Conservation (phyloP, 768 basidiomycete species). For the Hemileccinum rubropunctum region DNA sequence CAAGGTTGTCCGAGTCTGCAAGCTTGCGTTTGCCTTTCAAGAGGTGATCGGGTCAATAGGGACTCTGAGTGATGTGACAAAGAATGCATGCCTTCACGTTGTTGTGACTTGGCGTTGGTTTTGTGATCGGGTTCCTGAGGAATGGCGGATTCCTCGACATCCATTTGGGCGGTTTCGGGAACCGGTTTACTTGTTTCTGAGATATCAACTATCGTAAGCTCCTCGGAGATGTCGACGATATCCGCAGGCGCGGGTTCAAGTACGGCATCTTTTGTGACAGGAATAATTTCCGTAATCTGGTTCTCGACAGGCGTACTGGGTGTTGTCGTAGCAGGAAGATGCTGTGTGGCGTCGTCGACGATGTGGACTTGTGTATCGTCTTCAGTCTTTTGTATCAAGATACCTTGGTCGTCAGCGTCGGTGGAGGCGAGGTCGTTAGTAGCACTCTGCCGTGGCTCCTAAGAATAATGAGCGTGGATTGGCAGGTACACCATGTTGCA, state of each 20-base stretch:
- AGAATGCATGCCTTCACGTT: slow-evolving; percentile 22
- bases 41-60: neutral
- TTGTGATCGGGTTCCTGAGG: slow-evolving; percentile 13
- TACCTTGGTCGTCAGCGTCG: slow-evolving; percentile 4
- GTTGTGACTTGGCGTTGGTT: slow-evolving; percentile 2
- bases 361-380: neutral
- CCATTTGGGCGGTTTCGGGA: slow-evolving; percentile 8
- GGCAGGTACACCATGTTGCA: neutral
- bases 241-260: slow-evolving; percentile 5
- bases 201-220: slow-evolving; percentile 3
- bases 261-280: slow-evolving; percentile 8
- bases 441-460: slow-evolving; percentile 12
- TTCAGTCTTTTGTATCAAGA: slow-evolving; percentile 1
- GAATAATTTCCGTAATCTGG: neutral
- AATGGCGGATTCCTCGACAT: slow-evolving; percentile 11
- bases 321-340: neutral
- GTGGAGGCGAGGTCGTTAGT: slow-evolving; percentile 1
- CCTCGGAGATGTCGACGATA: slow-evolving; percentile 9
- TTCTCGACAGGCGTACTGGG: slow-evolving; percentile 4
- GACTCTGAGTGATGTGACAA: too few species aligned
- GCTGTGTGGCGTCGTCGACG: slow-evolving; percentile 5
- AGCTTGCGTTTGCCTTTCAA: slow-evolving; percentile 28
- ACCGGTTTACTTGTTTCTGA: neutral
- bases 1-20: slow-evolving; percentile 19
- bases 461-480: neutral